Evolutionary conservation across 2,329 filamentous ascomycete species (phyloP), one percentile per base, ranked within the genome.

Genomic region (Aspergillus pseudoterreus): DNA sequence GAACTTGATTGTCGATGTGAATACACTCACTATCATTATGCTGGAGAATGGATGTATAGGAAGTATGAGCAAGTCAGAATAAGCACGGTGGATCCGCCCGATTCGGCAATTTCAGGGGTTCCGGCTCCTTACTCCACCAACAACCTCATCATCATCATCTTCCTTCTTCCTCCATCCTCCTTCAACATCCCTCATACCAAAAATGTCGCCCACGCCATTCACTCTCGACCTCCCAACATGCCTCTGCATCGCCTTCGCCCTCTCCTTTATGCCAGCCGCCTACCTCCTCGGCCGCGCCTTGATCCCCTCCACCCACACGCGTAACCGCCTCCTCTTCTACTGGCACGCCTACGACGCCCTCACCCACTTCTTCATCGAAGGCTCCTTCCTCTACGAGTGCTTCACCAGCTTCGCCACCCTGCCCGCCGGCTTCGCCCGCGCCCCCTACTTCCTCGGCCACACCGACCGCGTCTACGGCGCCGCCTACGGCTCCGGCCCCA

Each of bases 341-440:
- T 96, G 92, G 92, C 92, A 96, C 75, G 81, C 89, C 35, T 95
- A 95, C 74, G 92, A 96, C 71, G 90, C 90, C 30, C 81, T 96
- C 41, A 92, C 92, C 64, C 94, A 99, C 76, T 84, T 95, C 72
- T 78, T 90, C 69, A 87, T 97, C 68, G 92, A 97, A 75, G 92
- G 90, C 49, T 87, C 84, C 64, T 97, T 90, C 72, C 83, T 96
- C 21, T 96, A 91, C 79, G 90, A 95, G 75, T 95, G 90, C 77
- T 95, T 97, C 80, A 92, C 91, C 79, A 80, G 80, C 59, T 84
- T 77, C 63, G 71, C 72, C 44, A 63, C 70, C 17, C 67, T 81
- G 36, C 71, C 76, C 6, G 69, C 70, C 36, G 63, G 62, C n/a
- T 49, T 61, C 22, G 54, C 45, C 15, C 48, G 52, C 6, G 61